These are phyloP conservation scores for Boletus eberwhitei DNA, from an alignment of 768 basidiomycete genomes.

Conservation along the genomic window DNA sequence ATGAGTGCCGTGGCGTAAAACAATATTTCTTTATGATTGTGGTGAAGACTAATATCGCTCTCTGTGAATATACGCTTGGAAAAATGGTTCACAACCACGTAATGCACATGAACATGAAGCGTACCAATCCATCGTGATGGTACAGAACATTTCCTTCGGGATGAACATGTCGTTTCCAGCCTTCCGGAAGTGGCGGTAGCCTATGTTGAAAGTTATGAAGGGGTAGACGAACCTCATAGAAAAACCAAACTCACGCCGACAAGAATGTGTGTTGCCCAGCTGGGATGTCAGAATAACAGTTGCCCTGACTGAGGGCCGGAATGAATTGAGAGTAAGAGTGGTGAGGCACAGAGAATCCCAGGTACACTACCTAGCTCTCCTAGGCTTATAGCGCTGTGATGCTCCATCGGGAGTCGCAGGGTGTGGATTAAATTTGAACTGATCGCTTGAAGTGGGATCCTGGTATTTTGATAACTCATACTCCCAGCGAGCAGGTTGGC, in stretches of 20 bases:
- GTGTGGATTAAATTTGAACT: background rate
- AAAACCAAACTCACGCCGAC: constrained; percentile 1
- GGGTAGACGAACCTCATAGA: background rate
- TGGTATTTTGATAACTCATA: background rate
- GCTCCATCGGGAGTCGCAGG: constrained; percentile 7
- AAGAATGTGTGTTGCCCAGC: constrained; percentile 7
- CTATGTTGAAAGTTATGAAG: background rate
- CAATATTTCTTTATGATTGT: background rate
- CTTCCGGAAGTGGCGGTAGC: background rate
- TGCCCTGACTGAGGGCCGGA: background rate
- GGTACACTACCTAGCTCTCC: background rate
- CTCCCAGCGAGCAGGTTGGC: background rate
- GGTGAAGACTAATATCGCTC: background rate
- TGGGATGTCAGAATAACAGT: background rate
- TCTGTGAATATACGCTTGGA: constrained; percentile 18
- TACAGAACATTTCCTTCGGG: constrained; percentile 14
- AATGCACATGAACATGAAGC: background rate
- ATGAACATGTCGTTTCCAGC: constrained; percentile 11
- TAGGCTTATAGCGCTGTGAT: constrained; percentile 8
- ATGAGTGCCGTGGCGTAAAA: constrained; percentile 6
- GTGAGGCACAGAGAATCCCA: background rate
- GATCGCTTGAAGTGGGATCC: background rate
- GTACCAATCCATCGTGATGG: constrained; percentile 10
- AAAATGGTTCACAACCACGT: background rate
- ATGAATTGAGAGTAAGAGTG: background rate